Base-by-base conservation (phyloP, 495 filamentous ascomycete genomes). In the Acidiella bohemica region DNA sequence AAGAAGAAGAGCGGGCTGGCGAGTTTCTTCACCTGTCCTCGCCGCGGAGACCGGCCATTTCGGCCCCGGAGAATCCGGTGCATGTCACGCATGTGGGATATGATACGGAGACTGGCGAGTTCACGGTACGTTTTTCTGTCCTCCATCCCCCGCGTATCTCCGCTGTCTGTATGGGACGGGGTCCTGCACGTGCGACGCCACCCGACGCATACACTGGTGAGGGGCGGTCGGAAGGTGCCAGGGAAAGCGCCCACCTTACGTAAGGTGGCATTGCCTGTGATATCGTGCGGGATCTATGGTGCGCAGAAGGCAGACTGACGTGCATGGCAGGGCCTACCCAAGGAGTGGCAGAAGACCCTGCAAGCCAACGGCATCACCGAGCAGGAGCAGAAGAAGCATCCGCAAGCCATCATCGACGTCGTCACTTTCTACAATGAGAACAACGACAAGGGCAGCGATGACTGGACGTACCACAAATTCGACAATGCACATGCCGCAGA, bases 51-150 rank as follows among this genome's bases (percentile, higher is more conserved):
- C 80, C 90, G 24, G 80, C 92, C 54, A 96, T 97, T 46, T 96
- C 90, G 5, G 79, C 83, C 7, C 90, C 90, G 29, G 86, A 93
- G 59, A 95, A 97, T 56, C 92, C 92, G 9, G 85, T 96, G 20
- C 90, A 97, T 58, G 80, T 97, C 39, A 97, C 92, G 30, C 90
- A 97, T 56, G 90, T 97, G 39, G 87, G 92, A 35, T 94, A 93
- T 58, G 87, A 97, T 59, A 93, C 92, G 63, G 73, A 84, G 50
- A 97, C 90, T 3, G 90, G 90, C 41, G 83, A 95, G 60, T 97
- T 94, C 59, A 97, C 90, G 25, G 84, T 92, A 70, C 46, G 81
- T 78, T 31, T 16, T 33, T n/a, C n/a, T n/a, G n/a, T n/a, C n/a
- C n/a, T n/a, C n/a, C n/a, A n/a, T n/a, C n/a, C n/a, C n/a, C n/a